Evolutionary conservation across 371 early-diverging fungal species (phyloP).

Genomic region (Mucor saturninus): DNA sequence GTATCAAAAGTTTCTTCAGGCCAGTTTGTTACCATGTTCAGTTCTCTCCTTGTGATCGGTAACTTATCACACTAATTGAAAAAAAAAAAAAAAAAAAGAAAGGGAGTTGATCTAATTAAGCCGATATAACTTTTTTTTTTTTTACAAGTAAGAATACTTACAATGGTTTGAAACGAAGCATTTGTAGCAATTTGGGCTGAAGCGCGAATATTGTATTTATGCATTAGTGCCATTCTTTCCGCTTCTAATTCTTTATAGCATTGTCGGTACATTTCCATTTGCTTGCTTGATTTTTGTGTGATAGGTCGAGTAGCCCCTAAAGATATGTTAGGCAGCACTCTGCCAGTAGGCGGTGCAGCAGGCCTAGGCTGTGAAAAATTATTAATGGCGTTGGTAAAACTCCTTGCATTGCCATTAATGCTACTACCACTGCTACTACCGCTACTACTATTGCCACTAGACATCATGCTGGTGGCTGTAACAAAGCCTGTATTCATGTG

Average conservation of each 20-base stretch:
- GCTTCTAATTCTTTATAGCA: too few relatives aligned
- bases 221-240: neutral
- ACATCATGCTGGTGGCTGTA: neutral
- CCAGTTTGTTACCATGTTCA: slow-evolving; percentile 11
- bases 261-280: too few relatives aligned
- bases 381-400: neutral
- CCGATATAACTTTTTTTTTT: neutral
- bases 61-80: slow-evolving; percentile 20
- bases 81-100: too few relatives aligned
- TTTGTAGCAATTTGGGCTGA: neutral
- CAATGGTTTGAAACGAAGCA: slow-evolving; percentile 23
- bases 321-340: neutral
- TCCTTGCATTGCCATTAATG: neutral
- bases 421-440: too few relatives aligned
- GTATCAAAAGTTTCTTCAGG: slow-evolving; percentile 16
- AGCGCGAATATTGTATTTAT: slow-evolving; percentile 7
- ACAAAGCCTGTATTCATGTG: neutral
- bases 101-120: too few relatives aligned
- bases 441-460: neutral
- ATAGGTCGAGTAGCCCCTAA: neutral
- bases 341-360: neutral
- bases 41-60: slow-evolving; percentile 25
- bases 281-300: too few relatives aligned
- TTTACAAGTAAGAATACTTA: slow-evolving; percentile 10
- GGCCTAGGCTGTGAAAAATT: neutral